phyloP scores from a whole-genome alignment of 257 asterid species.

The Fraxinus pennsylvanica region DNA sequence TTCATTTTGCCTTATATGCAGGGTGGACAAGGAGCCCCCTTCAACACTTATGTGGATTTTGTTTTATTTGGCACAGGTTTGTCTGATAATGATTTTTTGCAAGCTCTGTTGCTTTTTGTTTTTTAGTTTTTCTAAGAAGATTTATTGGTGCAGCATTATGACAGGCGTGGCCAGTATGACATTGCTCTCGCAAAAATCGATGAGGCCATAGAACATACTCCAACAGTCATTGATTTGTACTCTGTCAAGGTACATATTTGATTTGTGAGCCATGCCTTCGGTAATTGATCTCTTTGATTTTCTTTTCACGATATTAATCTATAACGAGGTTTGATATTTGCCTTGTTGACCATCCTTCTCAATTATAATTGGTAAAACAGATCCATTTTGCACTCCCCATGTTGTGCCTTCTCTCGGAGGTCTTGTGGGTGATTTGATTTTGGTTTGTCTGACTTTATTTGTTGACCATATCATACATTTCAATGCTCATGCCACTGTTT shows the following conservation, averaged over 20 bases:
- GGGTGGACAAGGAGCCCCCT: constrained; percentile 88
- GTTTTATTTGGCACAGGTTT: constrained; percentile 95
- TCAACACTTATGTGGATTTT: constrained; percentile 91
- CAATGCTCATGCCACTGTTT: not conserved
- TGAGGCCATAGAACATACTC: constrained; percentile 94
- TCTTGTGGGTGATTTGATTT: not conserved
- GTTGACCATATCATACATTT: not conserved
- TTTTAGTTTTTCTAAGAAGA: constrained; percentile 29
- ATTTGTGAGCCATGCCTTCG: constrained; percentile 5
- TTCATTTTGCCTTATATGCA: constrained; percentile 38
- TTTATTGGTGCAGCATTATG: constrained; percentile 79
- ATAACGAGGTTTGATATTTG: not conserved
- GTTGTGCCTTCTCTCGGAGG: not conserved
- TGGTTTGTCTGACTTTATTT: constrained; percentile 18
- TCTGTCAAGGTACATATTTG: constrained; percentile 72
- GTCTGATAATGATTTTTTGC: constrained; percentile 18
- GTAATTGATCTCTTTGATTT: not conserved
- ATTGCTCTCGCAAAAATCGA: constrained; percentile 76
- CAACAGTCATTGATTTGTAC: constrained; percentile 92
- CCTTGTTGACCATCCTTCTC: not conserved
- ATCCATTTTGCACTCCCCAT: not conserved
- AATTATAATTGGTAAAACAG: constrained; percentile 15
- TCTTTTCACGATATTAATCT: not conserved
- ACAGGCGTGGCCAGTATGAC: constrained; percentile 73
- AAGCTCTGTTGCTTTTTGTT: constrained; percentile 17